These are phyloP conservation scores for Cyclotella baltica DNA, from an alignment of 108 stramenopile genomes.

Conservation along the genomic window DNA sequence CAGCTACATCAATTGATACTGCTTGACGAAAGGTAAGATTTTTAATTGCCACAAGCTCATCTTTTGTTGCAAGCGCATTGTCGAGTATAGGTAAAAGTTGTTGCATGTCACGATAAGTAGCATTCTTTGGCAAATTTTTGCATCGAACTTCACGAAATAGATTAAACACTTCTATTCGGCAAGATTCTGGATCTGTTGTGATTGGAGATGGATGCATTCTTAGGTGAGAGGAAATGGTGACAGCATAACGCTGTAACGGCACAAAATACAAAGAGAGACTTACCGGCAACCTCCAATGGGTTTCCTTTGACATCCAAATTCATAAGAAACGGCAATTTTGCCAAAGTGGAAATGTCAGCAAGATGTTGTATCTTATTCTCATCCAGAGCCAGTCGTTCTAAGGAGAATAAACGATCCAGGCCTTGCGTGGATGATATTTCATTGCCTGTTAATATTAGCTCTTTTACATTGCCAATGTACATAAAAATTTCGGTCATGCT, in stretches of 20 bases:
- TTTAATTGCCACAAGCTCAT: conserved; percentile 62
- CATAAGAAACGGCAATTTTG: conserved; percentile 73
- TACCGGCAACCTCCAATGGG: conserved; percentile 58
- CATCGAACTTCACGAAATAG: conserved; percentile 64
- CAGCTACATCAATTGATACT: conserved; percentile 21
- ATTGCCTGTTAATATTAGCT: conserved; percentile 73
- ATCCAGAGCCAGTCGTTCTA: conserved; percentile 68
- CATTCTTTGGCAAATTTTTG: conserved; percentile 46
- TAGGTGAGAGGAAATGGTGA: no score
- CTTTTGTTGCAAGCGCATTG: conserved; percentile 52
- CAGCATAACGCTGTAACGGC: not conserved
- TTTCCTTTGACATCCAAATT: conserved; percentile 65
- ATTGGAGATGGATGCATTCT: not conserved
- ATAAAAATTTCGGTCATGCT: conserved; percentile 44
- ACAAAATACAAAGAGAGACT: not conserved
- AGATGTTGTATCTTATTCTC: conserved; percentile 70
- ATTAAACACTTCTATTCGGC: conserved; percentile 65
- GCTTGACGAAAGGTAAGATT: conserved; percentile 60
- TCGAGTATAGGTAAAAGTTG: conserved; percentile 63
- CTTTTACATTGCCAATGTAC: conserved; percentile 73
- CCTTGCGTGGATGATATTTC: conserved; percentile 55
- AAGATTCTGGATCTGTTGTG: conserved; percentile 27
- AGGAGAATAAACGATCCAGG: conserved; percentile 72
- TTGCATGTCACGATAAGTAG: conserved; percentile 65
- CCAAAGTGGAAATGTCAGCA: conserved; percentile 61